Conservation (phyloP, 164 flowering plant genomes). For the Nelumbo lutea region DNA sequence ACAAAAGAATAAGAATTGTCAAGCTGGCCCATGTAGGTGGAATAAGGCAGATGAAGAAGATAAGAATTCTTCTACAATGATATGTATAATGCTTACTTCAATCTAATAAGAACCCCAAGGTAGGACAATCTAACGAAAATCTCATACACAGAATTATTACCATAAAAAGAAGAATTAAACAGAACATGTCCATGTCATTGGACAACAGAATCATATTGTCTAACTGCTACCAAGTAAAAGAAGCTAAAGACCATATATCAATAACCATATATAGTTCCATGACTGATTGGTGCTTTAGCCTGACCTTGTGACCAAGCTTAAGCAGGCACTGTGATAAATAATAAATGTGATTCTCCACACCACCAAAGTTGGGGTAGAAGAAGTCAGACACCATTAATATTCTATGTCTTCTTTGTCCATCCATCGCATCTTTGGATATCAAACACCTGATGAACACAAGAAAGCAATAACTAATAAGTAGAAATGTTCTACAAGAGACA, state of each 20-base stretch:
- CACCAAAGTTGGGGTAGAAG: slow-evolving; percentile 96
- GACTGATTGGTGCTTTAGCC: neutral
- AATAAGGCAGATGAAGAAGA: too few species aligned
- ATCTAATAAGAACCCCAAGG: too few species aligned
- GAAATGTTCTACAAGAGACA: too few species aligned
- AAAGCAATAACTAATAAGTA: too few species aligned
- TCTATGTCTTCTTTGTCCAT: slow-evolving; percentile 37
- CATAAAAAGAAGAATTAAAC: too few species aligned
- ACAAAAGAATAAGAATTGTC: too few species aligned
- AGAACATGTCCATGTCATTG: neutral
- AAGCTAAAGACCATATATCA: neutral
- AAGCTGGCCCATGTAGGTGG: too few species aligned
- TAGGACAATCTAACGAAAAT: too few species aligned
- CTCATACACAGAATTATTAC: too few species aligned
- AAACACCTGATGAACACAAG: neutral
- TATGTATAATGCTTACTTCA: too few species aligned
- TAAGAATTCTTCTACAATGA: too few species aligned
- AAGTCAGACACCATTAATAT: slow-evolving; percentile 97
- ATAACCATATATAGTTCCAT: neutral
- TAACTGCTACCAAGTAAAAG: neutral
- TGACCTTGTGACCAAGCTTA: slow-evolving; percentile 93
- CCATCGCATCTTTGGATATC: slow-evolving; percentile 25
- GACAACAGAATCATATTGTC: neutral
- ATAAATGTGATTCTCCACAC: slow-evolving; percentile 95
- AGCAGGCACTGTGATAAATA: slow-evolving; percentile 88